These are phyloP conservation scores for Triticum timopheevii DNA, from an alignment of 176 grass and related monocot genomes.

Conservation along the genomic window DNA sequence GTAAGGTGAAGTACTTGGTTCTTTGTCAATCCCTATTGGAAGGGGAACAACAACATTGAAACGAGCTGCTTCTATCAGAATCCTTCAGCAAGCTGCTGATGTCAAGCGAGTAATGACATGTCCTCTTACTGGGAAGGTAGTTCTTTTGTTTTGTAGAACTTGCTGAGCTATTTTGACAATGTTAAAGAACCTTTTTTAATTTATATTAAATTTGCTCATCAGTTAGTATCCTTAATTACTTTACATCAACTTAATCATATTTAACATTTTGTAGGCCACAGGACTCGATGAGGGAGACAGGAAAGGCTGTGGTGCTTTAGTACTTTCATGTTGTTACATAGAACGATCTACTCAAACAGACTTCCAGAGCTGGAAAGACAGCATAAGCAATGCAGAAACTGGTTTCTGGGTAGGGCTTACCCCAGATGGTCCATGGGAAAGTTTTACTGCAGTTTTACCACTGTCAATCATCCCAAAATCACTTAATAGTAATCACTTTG, in stretches of 20 bases:
- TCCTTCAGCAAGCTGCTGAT: conserved; percentile 66
- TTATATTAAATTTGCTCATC: background rate
- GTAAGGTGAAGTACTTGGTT: conserved; percentile 90
- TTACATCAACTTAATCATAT: background rate
- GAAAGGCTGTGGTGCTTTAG: conserved; percentile 60
- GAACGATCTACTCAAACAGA: conserved; percentile 72
- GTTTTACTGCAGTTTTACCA: conserved; percentile 77
- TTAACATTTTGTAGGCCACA: conserved; percentile 51
- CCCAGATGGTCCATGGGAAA: conserved; percentile 91
- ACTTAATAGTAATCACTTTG: conserved; percentile 68
- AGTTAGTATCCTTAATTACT: background rate
- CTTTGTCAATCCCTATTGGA: conserved; percentile 82
- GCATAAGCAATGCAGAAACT: conserved; percentile 47
- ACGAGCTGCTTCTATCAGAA: conserved; percentile 87
- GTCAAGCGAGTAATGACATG: conserved; percentile 51
- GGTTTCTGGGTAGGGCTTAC: conserved; percentile 87
- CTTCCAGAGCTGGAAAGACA: conserved; percentile 56
- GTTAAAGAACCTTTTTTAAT: background rate
- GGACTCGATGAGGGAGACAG: conserved; percentile 29
- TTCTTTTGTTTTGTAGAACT: background rate
- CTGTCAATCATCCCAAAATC: conserved; percentile 77
- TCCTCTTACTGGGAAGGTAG: conserved; percentile 81
- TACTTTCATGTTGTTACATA: conserved; percentile 82
- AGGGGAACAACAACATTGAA: conserved; percentile 66
- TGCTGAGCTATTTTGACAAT: background rate